Evolutionary conservation across 805 yeast species (phyloP).

Genomic region (Dipodascopsis uninucleata): DNA sequence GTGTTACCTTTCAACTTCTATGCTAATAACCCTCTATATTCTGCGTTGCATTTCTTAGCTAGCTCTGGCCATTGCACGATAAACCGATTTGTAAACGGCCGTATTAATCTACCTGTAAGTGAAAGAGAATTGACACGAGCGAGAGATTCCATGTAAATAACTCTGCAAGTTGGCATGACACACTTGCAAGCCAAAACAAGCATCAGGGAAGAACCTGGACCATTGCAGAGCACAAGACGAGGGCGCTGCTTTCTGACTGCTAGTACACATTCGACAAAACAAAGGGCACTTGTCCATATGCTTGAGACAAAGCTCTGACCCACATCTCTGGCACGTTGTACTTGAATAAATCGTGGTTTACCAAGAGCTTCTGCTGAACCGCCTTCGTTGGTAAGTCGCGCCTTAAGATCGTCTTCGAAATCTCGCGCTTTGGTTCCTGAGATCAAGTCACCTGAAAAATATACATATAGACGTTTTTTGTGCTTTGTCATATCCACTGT

Average conservation of each 20-base stretch:
- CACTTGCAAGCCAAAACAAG: conserved; percentile 54
- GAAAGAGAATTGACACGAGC: conserved; percentile 78
- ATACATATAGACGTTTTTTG: too few species aligned
- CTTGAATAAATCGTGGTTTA: conserved; percentile 22
- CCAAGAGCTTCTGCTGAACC: neutral
- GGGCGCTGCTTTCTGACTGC: conserved; percentile 36
- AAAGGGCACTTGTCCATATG: conserved; percentile 43
- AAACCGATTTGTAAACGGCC: conserved; percentile 71
- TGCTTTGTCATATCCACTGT: too few species aligned
- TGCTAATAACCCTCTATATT: conserved; percentile 74
- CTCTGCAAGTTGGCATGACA: conserved; percentile 44
- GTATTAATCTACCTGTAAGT: conserved; percentile 66
- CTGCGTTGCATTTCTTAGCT: conserved; percentile 51
- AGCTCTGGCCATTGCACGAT: conserved; percentile 86
- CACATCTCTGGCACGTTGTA: conserved; percentile 59
- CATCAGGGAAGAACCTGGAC: conserved; percentile 81
- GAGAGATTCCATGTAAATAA: conserved; percentile 79
- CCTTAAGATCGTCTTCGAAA: too few species aligned
- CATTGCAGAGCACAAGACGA: conserved; percentile 54
- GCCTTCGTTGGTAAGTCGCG: neutral
- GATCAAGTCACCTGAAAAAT: too few species aligned
- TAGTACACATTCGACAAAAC: conserved; percentile 36
- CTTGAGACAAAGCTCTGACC: conserved; percentile 53
- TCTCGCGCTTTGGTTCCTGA: too few species aligned
- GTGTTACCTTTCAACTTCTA: too few species aligned